phyloP scores from a whole-genome alignment of 768 basidiomycete species.

The Pisolithus marmoratus region DNA sequence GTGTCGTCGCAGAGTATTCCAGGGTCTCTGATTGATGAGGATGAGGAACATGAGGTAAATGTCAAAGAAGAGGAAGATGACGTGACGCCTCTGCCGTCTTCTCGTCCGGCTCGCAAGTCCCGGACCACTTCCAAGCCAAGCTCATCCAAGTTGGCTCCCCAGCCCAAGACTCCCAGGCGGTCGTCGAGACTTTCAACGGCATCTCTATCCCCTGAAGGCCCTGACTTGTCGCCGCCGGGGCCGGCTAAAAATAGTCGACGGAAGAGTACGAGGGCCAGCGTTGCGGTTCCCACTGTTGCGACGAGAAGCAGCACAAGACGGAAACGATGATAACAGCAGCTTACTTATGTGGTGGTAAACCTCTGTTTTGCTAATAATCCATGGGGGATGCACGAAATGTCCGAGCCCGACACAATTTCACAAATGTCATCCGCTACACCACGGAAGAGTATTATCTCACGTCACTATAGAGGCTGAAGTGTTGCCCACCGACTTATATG shows the following conservation, averaged over 20 bases:
- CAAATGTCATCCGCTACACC: too few species aligned
- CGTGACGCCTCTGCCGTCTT: constrained; percentile 28
- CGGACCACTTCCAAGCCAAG: constrained; percentile 7
- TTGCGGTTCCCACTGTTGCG: constrained; percentile 9
- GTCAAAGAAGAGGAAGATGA: constrained; percentile 31
- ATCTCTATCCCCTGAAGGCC: constrained; percentile 27
- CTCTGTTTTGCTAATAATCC: too few species aligned
- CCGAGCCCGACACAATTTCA: too few species aligned
- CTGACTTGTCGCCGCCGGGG: constrained; percentile 17
- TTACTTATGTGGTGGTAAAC: background rate
- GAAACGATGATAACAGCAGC: constrained; percentile 14
- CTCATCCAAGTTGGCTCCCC: constrained; percentile 3
- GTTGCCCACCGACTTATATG: too few species aligned
- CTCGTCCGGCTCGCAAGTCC: constrained; percentile 7
- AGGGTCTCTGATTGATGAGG: constrained; percentile 39
- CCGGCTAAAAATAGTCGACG: constrained; percentile 12
- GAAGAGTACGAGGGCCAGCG: constrained; percentile 16
- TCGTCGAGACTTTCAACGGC: constrained; percentile 35
- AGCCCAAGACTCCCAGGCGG: constrained; percentile 23
- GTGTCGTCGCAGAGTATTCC: constrained; percentile 33
- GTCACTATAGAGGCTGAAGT: too few species aligned
- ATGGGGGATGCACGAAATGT: too few species aligned
- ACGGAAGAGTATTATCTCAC: too few species aligned
- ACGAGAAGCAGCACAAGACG: constrained; percentile 27
- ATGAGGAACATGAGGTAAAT: constrained; percentile 20